Evolutionary conservation across 345 rosid genomes (phyloP), one percentile per base, ranked within the genome.

Genomic region (Lenwebbia sp.): DNA sequence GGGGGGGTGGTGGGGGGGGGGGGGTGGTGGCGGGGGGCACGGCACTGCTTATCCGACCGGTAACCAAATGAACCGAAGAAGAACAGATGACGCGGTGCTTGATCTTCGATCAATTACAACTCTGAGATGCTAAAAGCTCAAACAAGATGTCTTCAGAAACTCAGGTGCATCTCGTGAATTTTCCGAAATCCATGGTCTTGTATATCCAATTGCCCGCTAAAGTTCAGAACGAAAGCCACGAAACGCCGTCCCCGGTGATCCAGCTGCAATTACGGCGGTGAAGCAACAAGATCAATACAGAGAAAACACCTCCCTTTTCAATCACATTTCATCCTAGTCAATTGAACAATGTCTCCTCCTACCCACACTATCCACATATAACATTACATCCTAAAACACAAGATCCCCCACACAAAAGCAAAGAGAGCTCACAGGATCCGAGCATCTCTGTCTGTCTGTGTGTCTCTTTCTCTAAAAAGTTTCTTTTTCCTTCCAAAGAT

Each of bases 211-310:
- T 23, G 58, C n/a, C n/a, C 12, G n/a, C 58, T 55, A 55, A 40
- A 70, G 25, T 33, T 33, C 78, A 70, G 78, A 70, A 30, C 22
- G 47, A 70, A 19, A 70, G 78, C 86, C 85, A 83, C 19, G 89
- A 85, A 83, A 85, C 83, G 86, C 84, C 85, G 30, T 81, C 86
- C 82, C 89, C 86, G 6, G 84, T 74, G 53, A 89, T 85, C 89
- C 87, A 84, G 82, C 90, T 85, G 86, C 47, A 70, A 70, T 33
- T 33, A 70, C 2, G 17, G 12, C 2, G 44, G 56, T 6, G 14
- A 50, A 11, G 56, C 11, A 50, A 44, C 40, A 19, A 44, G 54
- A 65, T 22, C 75, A 44, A 33, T 13, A 21, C 37, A 40, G 54
- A 54, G 78, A 70, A 65, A 70, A 19, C 41, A 70, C 47, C 40